Percentiles rank a stretch among this genome's conserved stretches.
phyloP scores from a whole-genome alignment of 2,329 filamentous ascomycete genomes.

The Eutypella sp. region DNA sequence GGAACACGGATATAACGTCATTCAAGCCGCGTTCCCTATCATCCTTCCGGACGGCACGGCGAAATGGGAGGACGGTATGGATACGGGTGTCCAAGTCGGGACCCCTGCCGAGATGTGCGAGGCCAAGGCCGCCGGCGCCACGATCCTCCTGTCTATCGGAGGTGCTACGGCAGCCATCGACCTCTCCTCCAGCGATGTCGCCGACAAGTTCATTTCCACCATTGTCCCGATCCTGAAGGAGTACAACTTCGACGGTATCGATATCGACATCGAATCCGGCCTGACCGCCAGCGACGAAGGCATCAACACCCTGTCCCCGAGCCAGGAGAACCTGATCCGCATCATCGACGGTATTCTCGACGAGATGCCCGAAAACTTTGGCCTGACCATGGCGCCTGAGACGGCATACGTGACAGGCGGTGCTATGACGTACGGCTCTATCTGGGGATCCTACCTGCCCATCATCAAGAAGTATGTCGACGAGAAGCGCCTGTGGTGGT shows the following conservation, averaged over 20 bases:
- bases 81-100: constrained; percentile 24
- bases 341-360: constrained; percentile 32
- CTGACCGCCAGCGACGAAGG: constrained; percentile 26
- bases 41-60: constrained; percentile 30
- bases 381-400: constrained; percentile 46
- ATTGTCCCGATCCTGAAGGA: constrained; percentile 30
- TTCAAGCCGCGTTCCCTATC: constrained; percentile 30
- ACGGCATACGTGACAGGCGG: constrained; percentile 32
- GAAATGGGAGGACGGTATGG: constrained; percentile 29
- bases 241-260: constrained; percentile 33
- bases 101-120: constrained; percentile 28
- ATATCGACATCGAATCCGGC: constrained; percentile 31
- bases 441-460: constrained; percentile 32
- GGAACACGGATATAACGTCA: constrained; percentile 30
- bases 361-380: constrained; percentile 52
- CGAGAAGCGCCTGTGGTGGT: constrained; percentile 31
- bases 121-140: constrained; percentile 29
- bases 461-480: constrained; percentile 33
- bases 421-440: constrained; percentile 25
- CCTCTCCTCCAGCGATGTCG: constrained; percentile 25
- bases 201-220: constrained; percentile 30
- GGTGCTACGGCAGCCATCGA: constrained; percentile 29
- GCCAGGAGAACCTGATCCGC: constrained; percentile 30
- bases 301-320: constrained; percentile 25
- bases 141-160: constrained; percentile 30